Conservation (phyloP, 2,329 filamentous ascomycete genomes). For the Sarocladium kiliense region DNA sequence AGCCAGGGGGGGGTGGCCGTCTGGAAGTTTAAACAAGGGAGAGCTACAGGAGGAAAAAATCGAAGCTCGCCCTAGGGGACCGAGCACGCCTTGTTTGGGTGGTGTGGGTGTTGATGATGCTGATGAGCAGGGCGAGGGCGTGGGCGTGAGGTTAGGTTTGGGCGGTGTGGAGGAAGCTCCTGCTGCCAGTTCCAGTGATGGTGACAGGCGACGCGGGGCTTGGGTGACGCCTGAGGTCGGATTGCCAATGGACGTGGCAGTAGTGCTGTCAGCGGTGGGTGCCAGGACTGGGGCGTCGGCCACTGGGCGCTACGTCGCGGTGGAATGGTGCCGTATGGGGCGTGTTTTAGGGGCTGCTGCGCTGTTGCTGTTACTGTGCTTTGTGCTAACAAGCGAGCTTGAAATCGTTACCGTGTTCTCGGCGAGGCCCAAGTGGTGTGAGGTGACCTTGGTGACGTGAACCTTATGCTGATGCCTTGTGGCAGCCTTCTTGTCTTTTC, state of each 20-base stretch:
- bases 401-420: too few relatives aligned
- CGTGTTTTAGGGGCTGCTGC: too few relatives aligned
- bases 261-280: not conserved
- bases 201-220: not conserved
- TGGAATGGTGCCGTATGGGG: too few relatives aligned
- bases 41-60: not conserved
- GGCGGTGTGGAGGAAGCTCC: not conserved
- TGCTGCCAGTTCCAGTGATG: not conserved
- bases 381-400: too few relatives aligned
- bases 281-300: not conserved
- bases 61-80: not conserved
- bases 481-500: not conserved
- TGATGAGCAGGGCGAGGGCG: not conserved
- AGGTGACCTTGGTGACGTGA: slow-evolving; percentile 1
- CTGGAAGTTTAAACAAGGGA: not conserved
- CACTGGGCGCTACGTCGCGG: too few relatives aligned
- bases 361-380: too few relatives aligned
- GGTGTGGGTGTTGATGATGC: slow-evolving; percentile 1
- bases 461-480: not conserved
- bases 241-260: not conserved
- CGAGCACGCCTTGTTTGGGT: not conserved
- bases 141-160: not conserved
- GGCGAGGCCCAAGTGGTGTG: not conserved
- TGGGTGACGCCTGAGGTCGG: not conserved
- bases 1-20: not conserved